Evolutionary conservation across 179 eudicot genomes (phyloP).

Genomic region (Drosera spatulata): DNA sequence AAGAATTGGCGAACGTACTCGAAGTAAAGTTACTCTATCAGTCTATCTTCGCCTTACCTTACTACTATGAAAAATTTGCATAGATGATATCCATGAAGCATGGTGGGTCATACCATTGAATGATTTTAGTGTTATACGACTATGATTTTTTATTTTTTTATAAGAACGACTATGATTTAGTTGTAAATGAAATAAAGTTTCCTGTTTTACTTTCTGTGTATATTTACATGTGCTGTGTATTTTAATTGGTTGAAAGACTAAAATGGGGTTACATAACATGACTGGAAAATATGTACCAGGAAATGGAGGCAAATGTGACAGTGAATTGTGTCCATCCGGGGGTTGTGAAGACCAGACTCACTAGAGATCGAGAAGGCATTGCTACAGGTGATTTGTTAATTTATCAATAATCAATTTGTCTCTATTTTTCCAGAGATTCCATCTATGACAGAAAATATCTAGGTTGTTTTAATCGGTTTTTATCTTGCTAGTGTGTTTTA

Average conservation of each 20-base stretch:
- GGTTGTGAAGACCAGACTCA: conserved; percentile 79
- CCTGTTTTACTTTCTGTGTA: background rate
- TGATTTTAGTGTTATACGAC: no score
- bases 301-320: conserved; percentile 65
- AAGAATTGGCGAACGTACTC: conserved; percentile 25
- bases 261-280: background rate
- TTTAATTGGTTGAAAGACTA: background rate
- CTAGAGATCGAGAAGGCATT: conserved; percentile 72
- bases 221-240: background rate
- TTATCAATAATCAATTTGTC: no score
- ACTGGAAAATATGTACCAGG: conserved; percentile 18
- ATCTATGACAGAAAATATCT: no score
- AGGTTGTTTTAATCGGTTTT: no score
- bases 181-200: no score
- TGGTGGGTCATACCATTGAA: no score
- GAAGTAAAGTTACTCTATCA: conserved; percentile 8
- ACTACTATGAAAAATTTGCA: background rate
- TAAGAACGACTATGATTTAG: no score
- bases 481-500: no score
- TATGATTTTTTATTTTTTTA: no score
- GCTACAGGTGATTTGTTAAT: conserved; percentile 33
- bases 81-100: background rate
- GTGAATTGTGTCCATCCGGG: conserved; percentile 91
- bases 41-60: background rate
- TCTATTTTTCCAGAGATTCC: no score